Percentiles rank a stretch among this genome's conserved stretches.
phyloP scores from a whole-genome alignment of 352 stramenopile genomes.

The Phytophthora agathidicida region DNA sequence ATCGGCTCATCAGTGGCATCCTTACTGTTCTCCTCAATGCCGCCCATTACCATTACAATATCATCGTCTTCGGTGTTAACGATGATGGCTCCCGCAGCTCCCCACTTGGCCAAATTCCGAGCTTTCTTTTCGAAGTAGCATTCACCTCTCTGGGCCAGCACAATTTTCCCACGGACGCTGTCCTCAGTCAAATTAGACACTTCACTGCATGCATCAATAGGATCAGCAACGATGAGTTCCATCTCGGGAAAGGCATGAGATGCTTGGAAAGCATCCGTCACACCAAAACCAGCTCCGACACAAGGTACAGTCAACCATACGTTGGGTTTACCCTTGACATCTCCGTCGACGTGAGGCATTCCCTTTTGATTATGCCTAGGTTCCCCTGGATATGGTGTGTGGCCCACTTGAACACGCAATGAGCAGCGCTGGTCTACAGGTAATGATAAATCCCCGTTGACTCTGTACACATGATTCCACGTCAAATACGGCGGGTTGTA shows the following conservation, averaged over 20 bases:
- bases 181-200: constrained; percentile 34
- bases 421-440: constrained; percentile 44
- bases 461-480: constrained; percentile 52
- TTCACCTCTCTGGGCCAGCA: constrained; percentile 56
- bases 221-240: constrained; percentile 56
- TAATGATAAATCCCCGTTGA: constrained; percentile 29
- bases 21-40: constrained; percentile 28
- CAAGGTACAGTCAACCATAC: constrained; percentile 57
- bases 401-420: constrained; percentile 37
- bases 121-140: constrained; percentile 85
- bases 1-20: constrained; percentile 23
- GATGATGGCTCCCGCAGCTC: constrained; percentile 62
- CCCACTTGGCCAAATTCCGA: constrained; percentile 48
- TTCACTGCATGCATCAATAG: constrained; percentile 57
- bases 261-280: constrained; percentile 37
- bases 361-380: constrained; percentile 21
- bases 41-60: constrained; percentile 84
- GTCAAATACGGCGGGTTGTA: constrained; percentile 44
- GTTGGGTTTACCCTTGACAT: constrained; percentile 19
- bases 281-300: constrained; percentile 64
- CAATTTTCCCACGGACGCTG: constrained; percentile 48
- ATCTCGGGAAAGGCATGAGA: constrained; percentile 27
- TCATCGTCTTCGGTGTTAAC: constrained; percentile 68
- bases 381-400: constrained; percentile 10
- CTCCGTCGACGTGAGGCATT: constrained; percentile 3